Evolutionary conservation across 768 basidiomycete species (phyloP), one percentile per base, ranked within the genome.

Genomic region (Naganishia kalamii): DNA sequence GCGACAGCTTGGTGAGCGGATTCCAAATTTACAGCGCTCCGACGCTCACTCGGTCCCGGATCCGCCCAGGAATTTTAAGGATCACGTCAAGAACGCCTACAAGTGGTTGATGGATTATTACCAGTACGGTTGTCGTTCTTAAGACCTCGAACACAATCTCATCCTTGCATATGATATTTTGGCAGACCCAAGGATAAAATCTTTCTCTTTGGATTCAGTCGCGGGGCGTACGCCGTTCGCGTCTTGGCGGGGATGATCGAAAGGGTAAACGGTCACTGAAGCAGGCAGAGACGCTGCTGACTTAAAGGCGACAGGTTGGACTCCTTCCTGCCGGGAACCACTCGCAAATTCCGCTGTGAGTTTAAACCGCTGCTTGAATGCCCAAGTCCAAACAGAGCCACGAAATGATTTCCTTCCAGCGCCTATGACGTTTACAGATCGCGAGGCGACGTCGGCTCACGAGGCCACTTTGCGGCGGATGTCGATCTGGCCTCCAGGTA

Each of bases 191-290:
- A 44, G 6, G 43, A 44, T n/a, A 44, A n/a, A n/a, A 44, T 44
- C 43, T 44, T 44, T n/a, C 80, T 91, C 3, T 90, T 90, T 86
- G 88, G 90, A 0, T 92, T 91, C 72, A 90, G 88, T 49, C 83
- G 90, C 32, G 85, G 85, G 17, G 83, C 83, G 2, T 88, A 84
- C 71, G 86, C 87, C 10, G 82, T 81, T 12, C 83, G 90, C 61
- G 88, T 88, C 6, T 80, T 89, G 17, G 89, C 85, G 3, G 89
- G 88, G 8, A 83, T 88, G 79, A 74, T 90, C 8, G 78, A 86
- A 78, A 89, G 87, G 80, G 82, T 85, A 37, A n/a, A 43, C n/a
- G 15, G 33, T 46, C 54, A 32, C n/a, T 37, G 4, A 21, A 23
- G n/a, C 41, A 43, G 13, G 41, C 41, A 12, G 12, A 4, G 27